These are phyloP conservation scores for Coccomyxa subellipsoidea DNA, from an alignment of 163 green algal genomes.

Conservation along the genomic window DNA sequence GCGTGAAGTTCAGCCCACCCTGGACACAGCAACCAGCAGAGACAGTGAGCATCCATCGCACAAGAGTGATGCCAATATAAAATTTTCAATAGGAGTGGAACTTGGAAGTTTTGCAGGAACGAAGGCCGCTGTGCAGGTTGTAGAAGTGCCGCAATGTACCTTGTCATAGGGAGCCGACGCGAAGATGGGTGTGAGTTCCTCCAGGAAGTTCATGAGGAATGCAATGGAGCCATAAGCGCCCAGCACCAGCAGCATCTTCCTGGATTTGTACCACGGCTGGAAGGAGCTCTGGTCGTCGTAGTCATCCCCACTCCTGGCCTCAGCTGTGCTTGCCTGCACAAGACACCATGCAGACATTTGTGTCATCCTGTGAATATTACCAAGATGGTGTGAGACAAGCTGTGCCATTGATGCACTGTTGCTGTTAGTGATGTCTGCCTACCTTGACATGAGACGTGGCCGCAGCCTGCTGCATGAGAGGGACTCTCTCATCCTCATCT, in stretches of 20 bases:
- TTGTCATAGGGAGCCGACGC: slow-evolving; percentile 4
- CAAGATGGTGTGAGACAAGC: background rate
- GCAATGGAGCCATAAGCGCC: background rate
- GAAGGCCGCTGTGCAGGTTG: background rate
- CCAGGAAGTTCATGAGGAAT: slow-evolving; percentile 11
- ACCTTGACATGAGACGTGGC: background rate
- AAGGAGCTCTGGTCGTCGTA: background rate
- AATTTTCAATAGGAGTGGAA: no score
- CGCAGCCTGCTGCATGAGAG: background rate
- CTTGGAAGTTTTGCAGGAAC: background rate
- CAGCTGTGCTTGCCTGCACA: background rate
- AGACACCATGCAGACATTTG: background rate
- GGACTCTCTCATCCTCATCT: background rate
- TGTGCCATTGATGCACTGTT: background rate
- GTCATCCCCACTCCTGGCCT: background rate
- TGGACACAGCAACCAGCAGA: background rate
- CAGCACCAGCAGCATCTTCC: background rate
- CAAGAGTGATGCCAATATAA: background rate
- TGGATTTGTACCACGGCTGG: slow-evolving; percentile 4
- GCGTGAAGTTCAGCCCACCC: background rate
- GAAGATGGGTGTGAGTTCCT: slow-evolving; percentile 13
- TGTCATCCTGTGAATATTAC: background rate
- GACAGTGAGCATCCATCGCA: background rate
- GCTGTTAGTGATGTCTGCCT: background rate
- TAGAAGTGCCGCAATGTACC: background rate